Base-by-base conservation (phyloP, 805 yeast species). In the Yarrowia sp. region DNA sequence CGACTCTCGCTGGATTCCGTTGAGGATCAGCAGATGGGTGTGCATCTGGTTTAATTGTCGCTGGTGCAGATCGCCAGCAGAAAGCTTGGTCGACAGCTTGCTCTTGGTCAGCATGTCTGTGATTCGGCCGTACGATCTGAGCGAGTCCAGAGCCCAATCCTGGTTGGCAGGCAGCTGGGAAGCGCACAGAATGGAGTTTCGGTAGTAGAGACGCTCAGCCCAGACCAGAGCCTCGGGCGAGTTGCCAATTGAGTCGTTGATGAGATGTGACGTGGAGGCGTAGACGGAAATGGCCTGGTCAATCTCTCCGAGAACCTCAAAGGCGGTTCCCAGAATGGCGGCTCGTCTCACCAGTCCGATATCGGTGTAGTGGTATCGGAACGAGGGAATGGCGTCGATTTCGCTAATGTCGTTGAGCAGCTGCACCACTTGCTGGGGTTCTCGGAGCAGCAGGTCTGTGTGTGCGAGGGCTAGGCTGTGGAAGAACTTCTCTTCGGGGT, bases 221-320 rank as follows among this genome's bases (percentile, higher is more conserved):
- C 80, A 79, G 65, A 77, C 76, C 76, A 78, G 74, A 2, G 70
- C 72, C 68, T 80, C 82, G 12, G 77, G 74, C 1, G 76, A 78
- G 14, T 71, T 44, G 6, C 78, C 70, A 22, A 56, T 33, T 24
- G 56, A 21, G 28, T 48, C 61, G 48, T 54, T 61, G 19, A 61
- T 51, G 38, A 48, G 36, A 26, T 44, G 32, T 22, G 62, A 19
- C 16, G 64, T 58, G 30, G 59, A 49, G 38, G 61, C 44, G 30
- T 66, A 67, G 24, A 69, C 58, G 28, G 49, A 64, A 3, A 67
- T 41, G n/a, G 73, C 73, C 16, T 64, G 61, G n/a, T 64, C 68
- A 11, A 65, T n/a, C 10, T 65, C 54, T 14, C 62, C 64, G 6
- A 64, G 40, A 11, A 65, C 67, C 58, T 71, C 72, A 36, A 62